phyloP scores from a whole-genome alignment of 2,329 filamentous ascomycete species.

The Ciborinia camelliae region DNA sequence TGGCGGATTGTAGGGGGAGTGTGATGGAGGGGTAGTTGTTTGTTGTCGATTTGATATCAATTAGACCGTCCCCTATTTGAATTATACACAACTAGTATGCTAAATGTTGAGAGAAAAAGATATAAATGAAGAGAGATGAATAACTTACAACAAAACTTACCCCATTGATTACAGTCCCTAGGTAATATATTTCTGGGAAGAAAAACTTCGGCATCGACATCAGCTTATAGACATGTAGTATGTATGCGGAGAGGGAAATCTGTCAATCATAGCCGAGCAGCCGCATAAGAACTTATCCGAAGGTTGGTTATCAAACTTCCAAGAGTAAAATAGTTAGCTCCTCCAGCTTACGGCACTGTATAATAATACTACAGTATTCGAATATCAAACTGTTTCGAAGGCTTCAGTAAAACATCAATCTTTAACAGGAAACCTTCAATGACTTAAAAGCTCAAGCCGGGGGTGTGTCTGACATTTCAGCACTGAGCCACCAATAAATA shows the following conservation, averaged over 20 bases:
- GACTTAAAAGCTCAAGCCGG: not conserved
- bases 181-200: constrained; percentile 3
- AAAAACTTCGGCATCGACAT: constrained; percentile 14
- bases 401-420: not conserved
- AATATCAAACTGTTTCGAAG: too few relatives aligned
- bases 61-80: not conserved
- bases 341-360: too few relatives aligned
- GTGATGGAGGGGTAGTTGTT: constrained; percentile 9
- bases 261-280: not conserved
- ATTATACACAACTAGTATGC: not conserved
- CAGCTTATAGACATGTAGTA: constrained; percentile 2
- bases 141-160: constrained; percentile 3
- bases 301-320: too few relatives aligned
- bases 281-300: constrained; percentile 13
- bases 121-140: not conserved
- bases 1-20: not conserved
- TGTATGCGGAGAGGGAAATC: constrained; percentile 2
- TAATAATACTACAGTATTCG: too few relatives aligned
- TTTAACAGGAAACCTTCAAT: not conserved
- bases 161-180: constrained; percentile 7
- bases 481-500: constrained; percentile 9
- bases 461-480: constrained; percentile 11
- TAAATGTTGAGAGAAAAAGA: not conserved
- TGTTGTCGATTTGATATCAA: not conserved
- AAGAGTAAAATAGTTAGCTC: too few relatives aligned